phyloP scores from a whole-genome alignment of 2,329 filamentous ascomycete genomes.

The Aspergillus sp. region DNA sequence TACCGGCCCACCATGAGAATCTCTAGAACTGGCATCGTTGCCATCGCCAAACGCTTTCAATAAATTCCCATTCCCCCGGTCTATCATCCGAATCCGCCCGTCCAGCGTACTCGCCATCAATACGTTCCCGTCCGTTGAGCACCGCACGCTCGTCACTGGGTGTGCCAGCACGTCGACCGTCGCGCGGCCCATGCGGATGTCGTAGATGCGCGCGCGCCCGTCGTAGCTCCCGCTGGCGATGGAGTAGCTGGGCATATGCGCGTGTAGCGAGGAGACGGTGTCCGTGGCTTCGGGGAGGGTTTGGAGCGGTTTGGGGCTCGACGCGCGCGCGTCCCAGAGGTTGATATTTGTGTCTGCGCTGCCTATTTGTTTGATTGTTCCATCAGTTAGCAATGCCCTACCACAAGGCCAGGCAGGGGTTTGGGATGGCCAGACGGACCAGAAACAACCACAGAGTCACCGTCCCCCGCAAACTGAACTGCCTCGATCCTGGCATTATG shows the following conservation, averaged over 20 bases:
- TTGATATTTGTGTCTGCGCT: slow-evolving; percentile 38
- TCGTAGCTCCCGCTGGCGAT: slow-evolving; percentile 76
- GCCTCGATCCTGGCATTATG: slow-evolving; percentile 69
- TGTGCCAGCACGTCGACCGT: slow-evolving; percentile 60
- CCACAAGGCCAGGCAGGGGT: not conserved
- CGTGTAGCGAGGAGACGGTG: slow-evolving; percentile 34
- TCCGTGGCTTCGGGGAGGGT: slow-evolving; percentile 34
- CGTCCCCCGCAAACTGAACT: slow-evolving; percentile 69
- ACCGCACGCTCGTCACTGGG: slow-evolving; percentile 65
- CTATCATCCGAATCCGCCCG: slow-evolving; percentile 69
- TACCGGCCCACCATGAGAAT: not conserved
- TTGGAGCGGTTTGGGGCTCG: slow-evolving; percentile 35
- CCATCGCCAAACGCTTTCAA: slow-evolving; percentile 60
- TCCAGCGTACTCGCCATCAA: slow-evolving; percentile 70
- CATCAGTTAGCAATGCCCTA: not conserved
- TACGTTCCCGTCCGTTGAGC: slow-evolving; percentile 65
- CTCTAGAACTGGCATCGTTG: not conserved
- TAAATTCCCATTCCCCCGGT: slow-evolving; percentile 64
- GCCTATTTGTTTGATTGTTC: slow-evolving; percentile 17
- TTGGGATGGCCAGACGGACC: slow-evolving; percentile 24
- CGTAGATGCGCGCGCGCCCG: slow-evolving; percentile 71
- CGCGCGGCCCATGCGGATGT: slow-evolving; percentile 65
- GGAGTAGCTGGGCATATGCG: slow-evolving; percentile 33
- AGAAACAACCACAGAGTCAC: slow-evolving; percentile 62
- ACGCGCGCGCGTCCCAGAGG: slow-evolving; percentile 36